Conservation (phyloP, 176 grass and related monocot species). For the Rhynchospora pubera region DNA sequence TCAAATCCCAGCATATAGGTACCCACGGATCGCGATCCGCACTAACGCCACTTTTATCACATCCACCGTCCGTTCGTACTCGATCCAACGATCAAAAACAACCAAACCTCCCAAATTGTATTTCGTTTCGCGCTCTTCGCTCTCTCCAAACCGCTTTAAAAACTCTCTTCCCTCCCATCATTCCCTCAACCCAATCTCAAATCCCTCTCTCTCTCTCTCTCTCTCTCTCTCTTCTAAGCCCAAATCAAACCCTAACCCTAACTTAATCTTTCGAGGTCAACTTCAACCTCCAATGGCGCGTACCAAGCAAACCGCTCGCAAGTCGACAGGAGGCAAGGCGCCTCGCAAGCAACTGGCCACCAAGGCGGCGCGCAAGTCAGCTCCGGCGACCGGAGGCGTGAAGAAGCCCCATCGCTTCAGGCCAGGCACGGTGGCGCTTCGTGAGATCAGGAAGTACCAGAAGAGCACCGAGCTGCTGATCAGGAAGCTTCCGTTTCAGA, state of each 20-base stretch:
- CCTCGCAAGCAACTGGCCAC: constrained; percentile 81
- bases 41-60: background rate
- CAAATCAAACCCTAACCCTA: background rate
- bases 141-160: background rate
- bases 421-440: constrained; percentile 56
- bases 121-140: background rate
- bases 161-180: constrained; percentile 15
- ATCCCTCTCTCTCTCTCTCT: background rate
- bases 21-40: constrained; percentile 28
- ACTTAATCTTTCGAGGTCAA: background rate
- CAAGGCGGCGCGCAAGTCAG: constrained; percentile 83
- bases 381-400: constrained; percentile 70
- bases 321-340: constrained; percentile 77
- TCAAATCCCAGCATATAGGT: background rate
- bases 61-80: background rate
- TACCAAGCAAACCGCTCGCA: constrained; percentile 78
- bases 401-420: constrained; percentile 88
- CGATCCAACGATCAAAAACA: constrained; percentile 28
- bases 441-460: constrained; percentile 86
- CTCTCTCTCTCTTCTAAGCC: background rate
- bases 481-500: constrained; percentile 80
- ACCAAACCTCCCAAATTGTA: background rate
- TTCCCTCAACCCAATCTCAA: background rate
- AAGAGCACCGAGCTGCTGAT: constrained; percentile 94
- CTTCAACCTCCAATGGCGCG: constrained; percentile 34